phyloP scores from a whole-genome alignment of 2,329 filamentous ascomycete genomes.

The Mariannaea elegans region DNA sequence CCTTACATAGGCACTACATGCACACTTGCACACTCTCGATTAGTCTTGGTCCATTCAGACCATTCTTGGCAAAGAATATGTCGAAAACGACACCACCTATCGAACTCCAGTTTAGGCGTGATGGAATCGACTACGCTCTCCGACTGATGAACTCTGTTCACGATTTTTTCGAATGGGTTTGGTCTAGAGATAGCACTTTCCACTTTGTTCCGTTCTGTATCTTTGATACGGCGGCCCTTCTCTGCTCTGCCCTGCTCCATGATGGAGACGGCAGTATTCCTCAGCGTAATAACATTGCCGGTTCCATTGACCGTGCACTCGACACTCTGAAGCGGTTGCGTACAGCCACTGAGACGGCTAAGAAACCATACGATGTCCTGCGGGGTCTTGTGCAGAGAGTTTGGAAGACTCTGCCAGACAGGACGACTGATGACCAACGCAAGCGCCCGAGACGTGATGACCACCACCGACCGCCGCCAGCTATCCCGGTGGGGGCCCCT shows the following conservation, averaged over 20 bases:
- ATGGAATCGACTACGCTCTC: constrained; percentile 55
- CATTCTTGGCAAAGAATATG: constrained; percentile 52
- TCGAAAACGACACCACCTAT: constrained; percentile 34
- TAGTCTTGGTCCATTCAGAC: constrained; percentile 55
- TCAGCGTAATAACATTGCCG: constrained; percentile 51
- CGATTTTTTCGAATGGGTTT: constrained; percentile 54
- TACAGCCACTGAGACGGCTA: constrained; percentile 42
- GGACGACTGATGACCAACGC: background rate
- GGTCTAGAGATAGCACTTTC: constrained; percentile 57
- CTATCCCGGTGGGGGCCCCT: background rate
- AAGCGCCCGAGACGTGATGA: constrained; percentile 5
- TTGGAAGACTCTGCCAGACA: background rate
- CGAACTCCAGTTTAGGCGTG: constrained; percentile 50
- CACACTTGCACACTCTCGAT: constrained; percentile 56
- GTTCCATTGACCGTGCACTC: constrained; percentile 49
- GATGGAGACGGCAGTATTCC: constrained; percentile 53
- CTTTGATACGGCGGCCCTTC: constrained; percentile 59
- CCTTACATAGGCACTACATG: constrained; percentile 56
- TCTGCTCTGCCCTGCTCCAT: constrained; percentile 62
- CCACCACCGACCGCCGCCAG: background rate
- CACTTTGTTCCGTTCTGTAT: constrained; percentile 59
- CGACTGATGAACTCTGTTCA: constrained; percentile 52
- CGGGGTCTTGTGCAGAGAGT: constrained; percentile 36
- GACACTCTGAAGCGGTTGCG: constrained; percentile 45
- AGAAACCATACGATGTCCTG: constrained; percentile 44